Base-by-base conservation (phyloP, 73 alveolate genomes). In the Paramecium octaurelia region DNA sequence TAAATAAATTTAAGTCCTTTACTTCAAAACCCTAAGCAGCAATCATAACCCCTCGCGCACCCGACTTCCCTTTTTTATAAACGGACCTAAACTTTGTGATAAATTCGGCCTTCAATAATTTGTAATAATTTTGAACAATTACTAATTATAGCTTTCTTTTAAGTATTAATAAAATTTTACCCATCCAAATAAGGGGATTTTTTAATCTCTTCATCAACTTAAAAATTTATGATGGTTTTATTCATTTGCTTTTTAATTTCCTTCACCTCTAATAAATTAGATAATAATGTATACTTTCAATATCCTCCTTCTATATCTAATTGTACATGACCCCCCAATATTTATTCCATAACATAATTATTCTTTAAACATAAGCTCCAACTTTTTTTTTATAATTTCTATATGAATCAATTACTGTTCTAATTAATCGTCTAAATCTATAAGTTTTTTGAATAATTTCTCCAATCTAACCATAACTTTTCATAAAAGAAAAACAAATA, bases 341-440 rank as follows among this genome's bases (percentile, higher is more conserved):
- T 80, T 80, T 80, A 42, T 42, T 44, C 91, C 91, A 80, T 80
- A 80, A 80, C 70, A 42, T 80, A 0, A 42, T 8, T 44, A 80
- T 80, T 46, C 91, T 80, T 80, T 80, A 46, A 20, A 80, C 91
- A 80, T 80, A 80, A 23, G 91, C 91, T 20, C 70, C 57, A 44
- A 44, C 76, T 23, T 31, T 42, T 80, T 80, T 80, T 46, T 80
- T 80, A 27, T 80, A 80, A 42, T 44, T 43, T 43, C 91, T 40
- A 29, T 80, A 80, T 9, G 42, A 44, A 8, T 80, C 91, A 21
- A 80, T 20, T 12, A 80, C 91, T 20, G 48, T 31, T 23, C 91
- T 80, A 20, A 80, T 44, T 24, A 44, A 43, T 20, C 91, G 44
- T 48, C 91, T n/a, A 42, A 80, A 42, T 24, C 73, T 40, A 80